Evolutionary conservation across 805 yeast genomes (phyloP).

Genomic region (Kodamaea nitidulidarum): DNA sequence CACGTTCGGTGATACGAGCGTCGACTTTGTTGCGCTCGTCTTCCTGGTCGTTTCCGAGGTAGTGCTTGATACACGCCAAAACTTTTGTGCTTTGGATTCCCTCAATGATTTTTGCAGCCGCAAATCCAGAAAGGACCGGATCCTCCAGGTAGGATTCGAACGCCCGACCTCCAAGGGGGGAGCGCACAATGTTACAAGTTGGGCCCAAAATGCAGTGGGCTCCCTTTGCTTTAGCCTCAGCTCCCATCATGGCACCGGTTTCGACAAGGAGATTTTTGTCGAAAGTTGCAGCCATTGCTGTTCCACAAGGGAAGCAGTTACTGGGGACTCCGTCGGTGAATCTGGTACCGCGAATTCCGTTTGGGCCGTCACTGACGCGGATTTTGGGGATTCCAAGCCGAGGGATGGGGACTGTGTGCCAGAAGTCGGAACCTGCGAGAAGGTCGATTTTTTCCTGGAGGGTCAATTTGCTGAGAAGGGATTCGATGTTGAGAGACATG

Average conservation of each 20-base stretch:
- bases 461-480: constrained; percentile 27
- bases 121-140: constrained; percentile 46
- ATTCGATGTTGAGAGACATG: constrained; percentile 22
- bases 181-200: constrained; percentile 47
- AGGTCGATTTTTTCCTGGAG: constrained; percentile 33
- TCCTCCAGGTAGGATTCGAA: constrained; percentile 64
- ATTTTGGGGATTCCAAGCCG: constrained; percentile 15
- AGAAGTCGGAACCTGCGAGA: constrained; percentile 27
- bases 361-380: constrained; percentile 52
- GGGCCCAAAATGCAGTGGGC: constrained; percentile 51
- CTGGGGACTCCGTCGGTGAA: constrained; percentile 51
- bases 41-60: constrained; percentile 60
- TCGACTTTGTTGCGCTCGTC: constrained; percentile 48
- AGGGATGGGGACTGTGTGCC: constrained; percentile 15
- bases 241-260: constrained; percentile 51
- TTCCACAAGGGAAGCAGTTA: constrained; percentile 60
- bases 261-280: constrained; percentile 45
- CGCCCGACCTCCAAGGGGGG: constrained; percentile 60
- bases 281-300: constrained; percentile 56
- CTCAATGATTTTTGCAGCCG: constrained; percentile 45
- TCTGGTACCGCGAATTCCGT: constrained; percentile 57
- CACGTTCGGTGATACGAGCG: constrained; percentile 52
- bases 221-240: constrained; percentile 51
- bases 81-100: constrained; percentile 53
- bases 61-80: constrained; percentile 59